Evolutionary conservation across 2,329 filamentous ascomycete species (phyloP), one percentile per base, ranked within the genome.

Genomic region (Westerdykella sp.): DNA sequence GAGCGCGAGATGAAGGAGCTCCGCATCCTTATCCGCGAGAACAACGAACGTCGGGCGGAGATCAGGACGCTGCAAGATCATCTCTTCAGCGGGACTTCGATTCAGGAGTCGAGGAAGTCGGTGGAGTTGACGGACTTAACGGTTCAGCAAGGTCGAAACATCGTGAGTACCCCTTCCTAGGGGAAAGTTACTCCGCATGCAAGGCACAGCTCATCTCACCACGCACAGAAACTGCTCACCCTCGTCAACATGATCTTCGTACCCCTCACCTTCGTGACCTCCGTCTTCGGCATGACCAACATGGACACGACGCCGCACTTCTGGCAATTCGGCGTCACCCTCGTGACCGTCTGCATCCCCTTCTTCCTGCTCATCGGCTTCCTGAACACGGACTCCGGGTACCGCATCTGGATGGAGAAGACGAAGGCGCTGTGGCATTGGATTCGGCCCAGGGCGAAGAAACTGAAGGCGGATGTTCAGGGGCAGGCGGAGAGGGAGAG

Each of bases 11-110:
- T 81, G 32, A 65, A 63, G 10, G 71, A 76, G 36, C 67, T 80
- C 2, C 62, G 68, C 10, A 67, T 64, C 10, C 66, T 78, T 18
- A 66, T 74, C 21, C 65, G 69, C 38, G 69, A 74, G 43, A 81
- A 80, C 44, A 74, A 78, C 50, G 69, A 73, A 38, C 70, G 75
- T 13, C 63, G 77, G 14, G 73, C 73, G 40, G 77, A 80, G 55
- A 79, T 81, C 37, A 65, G 73, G 40, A 75, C 73, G 4, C 57
- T 83, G 45, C 67, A 79, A 41, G 79, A 83, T 46, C 79, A 83
- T 57, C 70, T 83, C 0, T 83, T 83, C 60, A 76, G 70, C 30
- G 80, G 80, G 2, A 82, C 79, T n/a, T 74, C 71, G 2, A 80
- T 84, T 43, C 75, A 79, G 52, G 79, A 83, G 57, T 76, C 72